Percentiles rank a stretch among this genome's conserved stretches.
These are phyloP conservation scores for Epichloe scottii DNA, from an alignment of 2,329 filamentous ascomycete species.

Conservation along the genomic window DNA sequence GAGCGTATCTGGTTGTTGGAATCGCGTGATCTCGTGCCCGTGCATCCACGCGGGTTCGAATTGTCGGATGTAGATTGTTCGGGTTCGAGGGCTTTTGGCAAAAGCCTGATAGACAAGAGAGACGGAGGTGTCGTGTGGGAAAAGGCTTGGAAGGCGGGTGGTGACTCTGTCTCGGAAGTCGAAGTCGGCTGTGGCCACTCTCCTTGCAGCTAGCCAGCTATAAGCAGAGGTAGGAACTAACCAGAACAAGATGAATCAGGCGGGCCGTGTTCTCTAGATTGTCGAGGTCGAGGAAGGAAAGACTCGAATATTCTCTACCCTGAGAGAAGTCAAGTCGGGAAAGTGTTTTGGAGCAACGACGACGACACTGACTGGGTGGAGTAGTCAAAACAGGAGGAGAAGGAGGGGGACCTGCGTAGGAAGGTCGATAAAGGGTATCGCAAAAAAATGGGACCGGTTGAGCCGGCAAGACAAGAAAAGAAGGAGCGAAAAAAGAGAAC, in stretches of 20 bases:
- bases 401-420: neutral
- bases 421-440: conserved; percentile 3
- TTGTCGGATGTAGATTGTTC: neutral
- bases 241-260: neutral
- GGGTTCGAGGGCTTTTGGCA: neutral
- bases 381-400: neutral
- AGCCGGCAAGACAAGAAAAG: neutral
- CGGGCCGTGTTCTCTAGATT: neutral
- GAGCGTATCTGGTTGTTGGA: neutral
- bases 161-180: conserved; percentile 1
- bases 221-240: neutral
- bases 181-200: neutral
- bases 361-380: neutral
- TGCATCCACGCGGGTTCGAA: conserved; percentile 3
- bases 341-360: conserved; percentile 2
- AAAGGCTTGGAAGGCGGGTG: neutral
- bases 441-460: neutral
- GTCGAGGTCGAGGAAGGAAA: neutral
- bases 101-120: neutral
- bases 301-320: neutral
- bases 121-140: neutral
- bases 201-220: neutral
- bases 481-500: neutral
- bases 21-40: neutral
- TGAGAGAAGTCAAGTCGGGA: neutral